Evolutionary conservation across 2,329 filamentous ascomycete species (phyloP).

Genomic region (Talaromyces amestolkiae): DNA sequence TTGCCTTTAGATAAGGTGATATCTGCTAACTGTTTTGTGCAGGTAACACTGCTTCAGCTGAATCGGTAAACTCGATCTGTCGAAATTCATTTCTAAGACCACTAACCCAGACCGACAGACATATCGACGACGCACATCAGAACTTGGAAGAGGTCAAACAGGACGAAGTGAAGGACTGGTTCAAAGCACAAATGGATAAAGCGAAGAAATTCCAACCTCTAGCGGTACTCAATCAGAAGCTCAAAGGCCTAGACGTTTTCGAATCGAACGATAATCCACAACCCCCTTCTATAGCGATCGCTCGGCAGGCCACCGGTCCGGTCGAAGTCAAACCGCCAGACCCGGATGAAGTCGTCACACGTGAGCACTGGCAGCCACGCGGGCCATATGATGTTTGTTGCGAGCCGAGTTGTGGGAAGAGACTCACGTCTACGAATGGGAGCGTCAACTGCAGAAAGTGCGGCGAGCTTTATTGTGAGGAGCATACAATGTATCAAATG

Average conservation of each 20-base stretch:
- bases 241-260: constrained; percentile 89
- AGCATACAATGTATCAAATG: constrained; percentile 99
- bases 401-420: constrained; percentile 80
- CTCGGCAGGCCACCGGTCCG: constrained; percentile 30
- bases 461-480: constrained; percentile 89
- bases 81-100: neutral
- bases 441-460: constrained; percentile 92
- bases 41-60: constrained; percentile 89
- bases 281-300: constrained; percentile 38
- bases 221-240: constrained; percentile 86
- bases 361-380: constrained; percentile 81
- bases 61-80: constrained; percentile 59
- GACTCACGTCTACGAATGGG: constrained; percentile 74
- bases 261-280: constrained; percentile 76
- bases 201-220: constrained; percentile 91
- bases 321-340: constrained; percentile 54
- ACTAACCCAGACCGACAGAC: constrained; percentile 47
- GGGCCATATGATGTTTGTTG: constrained; percentile 76
- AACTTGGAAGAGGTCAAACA: constrained; percentile 85
- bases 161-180: constrained; percentile 95
- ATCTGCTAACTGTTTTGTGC: neutral
- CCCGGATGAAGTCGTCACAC: constrained; percentile 85
- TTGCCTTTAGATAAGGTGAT: neutral
- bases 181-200: constrained; percentile 89
- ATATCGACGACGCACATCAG: constrained; percentile 85